A percentile compares a stretch with the other conserved stretches of the same genome.
Evolutionary conservation across 2,329 filamentous ascomycete genomes (phyloP).

Genomic region (Plenodomus lindquistii): DNA sequence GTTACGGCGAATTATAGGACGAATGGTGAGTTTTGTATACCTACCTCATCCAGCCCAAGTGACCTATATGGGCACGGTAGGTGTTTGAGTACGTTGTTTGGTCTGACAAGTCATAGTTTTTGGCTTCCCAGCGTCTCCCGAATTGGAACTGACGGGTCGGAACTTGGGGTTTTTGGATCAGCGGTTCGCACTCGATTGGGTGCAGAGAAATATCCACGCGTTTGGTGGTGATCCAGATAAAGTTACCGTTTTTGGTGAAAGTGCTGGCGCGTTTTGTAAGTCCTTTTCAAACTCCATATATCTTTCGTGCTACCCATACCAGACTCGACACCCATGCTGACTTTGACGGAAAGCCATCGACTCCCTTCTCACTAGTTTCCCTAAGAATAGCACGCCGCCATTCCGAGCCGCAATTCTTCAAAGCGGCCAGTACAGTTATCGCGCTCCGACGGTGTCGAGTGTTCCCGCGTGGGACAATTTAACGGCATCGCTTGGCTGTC

Average conservation of each 20-base stretch:
- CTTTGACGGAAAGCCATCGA: conserved; percentile 17
- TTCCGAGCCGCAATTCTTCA: conserved; percentile 37
- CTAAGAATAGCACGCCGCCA: conserved; percentile 21
- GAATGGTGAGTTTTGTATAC: conserved; percentile 19
- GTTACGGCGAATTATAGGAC: conserved; percentile 36
- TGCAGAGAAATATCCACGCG: conserved; percentile 51
- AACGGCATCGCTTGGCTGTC: conserved; percentile 25
- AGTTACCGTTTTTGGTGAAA: conserved; percentile 52
- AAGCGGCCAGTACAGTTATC: conserved; percentile 31
- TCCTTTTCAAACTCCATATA: background rate
- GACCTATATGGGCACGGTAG: no score
- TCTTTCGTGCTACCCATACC: no score
- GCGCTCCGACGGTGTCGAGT: conserved; percentile 10
- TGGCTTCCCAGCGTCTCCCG: conserved; percentile 30
- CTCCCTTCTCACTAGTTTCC: conserved; percentile 31
- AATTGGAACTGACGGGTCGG: conserved; percentile 19
- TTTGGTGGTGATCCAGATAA: conserved; percentile 55
- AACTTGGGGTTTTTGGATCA: conserved; percentile 63
- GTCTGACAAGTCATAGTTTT: conserved; percentile 24
- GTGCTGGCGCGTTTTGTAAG: conserved; percentile 25
- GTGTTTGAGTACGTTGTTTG: no score
- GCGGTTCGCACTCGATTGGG: conserved; percentile 60
- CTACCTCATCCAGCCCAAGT: no score
- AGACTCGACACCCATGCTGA: no score
- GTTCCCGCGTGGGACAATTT: conserved; percentile 27